These are phyloP conservation scores for Polychytrium aggregatum DNA, from an alignment of 192 early-diverging fungal genomes.

Conservation along the genomic window DNA sequence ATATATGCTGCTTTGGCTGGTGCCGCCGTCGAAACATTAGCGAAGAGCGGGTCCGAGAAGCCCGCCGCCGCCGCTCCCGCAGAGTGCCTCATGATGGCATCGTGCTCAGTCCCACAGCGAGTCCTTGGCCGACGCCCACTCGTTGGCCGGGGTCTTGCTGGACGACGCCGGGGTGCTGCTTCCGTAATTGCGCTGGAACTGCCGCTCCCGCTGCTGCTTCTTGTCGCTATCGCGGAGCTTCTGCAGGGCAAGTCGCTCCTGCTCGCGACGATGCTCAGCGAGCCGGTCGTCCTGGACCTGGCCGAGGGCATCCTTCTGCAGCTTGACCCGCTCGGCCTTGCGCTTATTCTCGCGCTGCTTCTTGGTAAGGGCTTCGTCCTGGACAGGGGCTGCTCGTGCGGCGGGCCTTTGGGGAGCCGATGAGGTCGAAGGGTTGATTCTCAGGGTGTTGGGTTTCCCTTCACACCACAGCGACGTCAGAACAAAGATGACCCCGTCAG, in stretches of 20 bases:
- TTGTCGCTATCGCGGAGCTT: constrained; percentile 2
- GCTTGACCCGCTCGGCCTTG: constrained; percentile 14
- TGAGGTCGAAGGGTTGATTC: neutral
- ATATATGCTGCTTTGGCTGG: no score
- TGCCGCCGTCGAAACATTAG: no score
- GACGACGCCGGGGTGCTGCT: no score
- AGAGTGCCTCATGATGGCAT: no score
- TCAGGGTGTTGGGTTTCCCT: neutral
- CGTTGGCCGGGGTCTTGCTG: no score
- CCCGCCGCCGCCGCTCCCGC: no score
- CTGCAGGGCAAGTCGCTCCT: constrained; percentile 6
- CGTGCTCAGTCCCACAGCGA: no score
- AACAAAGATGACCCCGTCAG: neutral
- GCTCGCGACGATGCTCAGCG: constrained; percentile 6
- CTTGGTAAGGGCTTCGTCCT: constrained; percentile 17
- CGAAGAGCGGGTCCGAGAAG: no score
- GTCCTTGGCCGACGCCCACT: no score
- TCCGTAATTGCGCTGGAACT: no score
- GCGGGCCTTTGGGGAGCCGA: neutral
- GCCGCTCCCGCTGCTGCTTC: constrained; percentile 1
- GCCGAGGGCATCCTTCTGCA: constrained; percentile 4
- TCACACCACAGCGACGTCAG: neutral
- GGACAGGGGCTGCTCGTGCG: neutral
- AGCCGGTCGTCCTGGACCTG: constrained; percentile 7
- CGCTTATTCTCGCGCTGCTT: constrained; percentile 23